Evolutionary conservation across 73 alveolate species (phyloP), one percentile per base, ranked within the genome.

Genomic region (Paramecium tetraurelia): DNA sequence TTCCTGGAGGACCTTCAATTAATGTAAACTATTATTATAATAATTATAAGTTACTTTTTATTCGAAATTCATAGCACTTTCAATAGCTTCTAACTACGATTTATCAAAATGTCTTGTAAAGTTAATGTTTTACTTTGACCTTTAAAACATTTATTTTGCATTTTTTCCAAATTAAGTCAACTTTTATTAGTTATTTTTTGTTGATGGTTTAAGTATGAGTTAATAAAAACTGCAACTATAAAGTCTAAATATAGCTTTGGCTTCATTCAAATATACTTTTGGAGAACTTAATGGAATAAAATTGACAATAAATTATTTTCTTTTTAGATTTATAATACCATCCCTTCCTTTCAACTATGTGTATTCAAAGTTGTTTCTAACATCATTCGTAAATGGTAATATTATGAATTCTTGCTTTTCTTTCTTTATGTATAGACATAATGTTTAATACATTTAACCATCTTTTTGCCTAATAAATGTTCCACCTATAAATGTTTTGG

Each of bases 1-100:
- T 72, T 72, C 86, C 86, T 11, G 86, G 86, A 35, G 86, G 86
- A 36, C 86, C 86, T 36, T 72, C 59, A 33, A 72, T 72, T 35
- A 72, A 35, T 33, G 86, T 72, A 14, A 72, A 12, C 86, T 72
- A 72, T 72, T 29, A 12, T 14, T 10, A 0, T 18, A 1, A 35
- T 12, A 5, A 14, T 71, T 0, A 10, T 14, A 5, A 31, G 0
- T 11, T 72, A 72, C 86, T 10, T 4, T 36, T 72, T 38, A 3
- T 2, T 3, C 20, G 35, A 40, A 72, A 72, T 40, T 7, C 3
- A 4, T 22, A 36, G 86, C 86, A 36, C 38, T 21, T 31, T 10
- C 35, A 3, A 72, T 72, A 72, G 86, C 86, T 12, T 12, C n/a
- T 40, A 36, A 36, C 38, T 72, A 36, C 27, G 40, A n/a, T 22